Percentiles rank a stretch among this genome's conserved stretches.
Conservation (phyloP, 768 basidiomycete species). For the Boletus patriciae region DNA sequence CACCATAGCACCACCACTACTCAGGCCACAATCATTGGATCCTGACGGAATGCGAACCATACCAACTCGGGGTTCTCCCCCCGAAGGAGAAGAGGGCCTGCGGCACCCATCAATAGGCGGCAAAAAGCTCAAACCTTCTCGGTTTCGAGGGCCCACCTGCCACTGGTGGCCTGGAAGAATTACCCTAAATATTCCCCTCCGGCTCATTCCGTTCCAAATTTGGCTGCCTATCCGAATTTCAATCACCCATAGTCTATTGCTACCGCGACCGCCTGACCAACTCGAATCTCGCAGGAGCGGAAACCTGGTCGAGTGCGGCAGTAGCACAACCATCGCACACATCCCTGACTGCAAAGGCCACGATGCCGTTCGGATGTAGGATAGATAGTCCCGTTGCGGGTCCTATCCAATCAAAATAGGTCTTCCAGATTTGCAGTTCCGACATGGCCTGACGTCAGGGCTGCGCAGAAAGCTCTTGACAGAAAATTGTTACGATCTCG, state of each 20-base stretch:
- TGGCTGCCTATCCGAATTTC: background rate
- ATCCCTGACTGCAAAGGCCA: background rate
- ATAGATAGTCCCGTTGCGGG: background rate
- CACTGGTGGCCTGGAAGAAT: background rate
- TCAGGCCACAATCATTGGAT: background rate
- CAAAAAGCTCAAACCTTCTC: background rate
- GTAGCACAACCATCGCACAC: background rate
- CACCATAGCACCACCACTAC: background rate
- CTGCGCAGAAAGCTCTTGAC: conserved; percentile 21
- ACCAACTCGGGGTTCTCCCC: background rate
- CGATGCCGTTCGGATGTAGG: background rate
- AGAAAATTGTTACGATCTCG: conserved; percentile 9
- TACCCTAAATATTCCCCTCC: background rate
- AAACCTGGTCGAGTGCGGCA: no score
- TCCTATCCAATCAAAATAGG: background rate
- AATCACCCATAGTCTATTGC: conserved; percentile 5
- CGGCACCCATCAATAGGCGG: background rate
- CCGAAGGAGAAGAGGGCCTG: background rate
- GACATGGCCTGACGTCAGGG: conserved; percentile 27
- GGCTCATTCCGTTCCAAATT: conserved; percentile 12
- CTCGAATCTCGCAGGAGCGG: no score
- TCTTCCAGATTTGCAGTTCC: background rate
- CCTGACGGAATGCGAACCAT: background rate
- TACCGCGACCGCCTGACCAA: background rate
- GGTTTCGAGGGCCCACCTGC: conserved; percentile 4